Base-by-base conservation (phyloP, 352 stramenopile genomes). In the Aphanomyces cochlioides region DNA sequence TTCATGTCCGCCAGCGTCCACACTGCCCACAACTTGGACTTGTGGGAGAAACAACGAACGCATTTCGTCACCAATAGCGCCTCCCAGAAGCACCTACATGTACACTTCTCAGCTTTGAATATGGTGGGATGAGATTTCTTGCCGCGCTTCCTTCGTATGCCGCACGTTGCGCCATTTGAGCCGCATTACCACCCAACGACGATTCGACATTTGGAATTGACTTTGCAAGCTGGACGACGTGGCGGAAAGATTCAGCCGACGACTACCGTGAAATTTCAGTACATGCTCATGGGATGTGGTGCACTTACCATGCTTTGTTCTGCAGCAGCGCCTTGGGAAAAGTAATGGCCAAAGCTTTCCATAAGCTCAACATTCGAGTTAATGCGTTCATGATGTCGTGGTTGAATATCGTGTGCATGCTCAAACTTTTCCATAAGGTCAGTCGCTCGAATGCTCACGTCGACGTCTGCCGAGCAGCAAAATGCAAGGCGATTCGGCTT, bases 281-380 rank as follows among this genome's bases (percentile, higher is more conserved):
- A 53, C 45, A 53, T 10, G 37, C 21, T 60, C 7, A 70, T 12
- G 54, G 15, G 28, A 70, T 37, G 19, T 15, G 13, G 13, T 36
- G 57, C 6, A 56, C 63, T 19, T 63, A 70, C 58, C 83, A 90
- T 94, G 71, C 83, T 92, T 75, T 94, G 86, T 63, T 94, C 86
- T 7, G 86, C 86, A 2, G 86, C 86, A 15, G 86, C 86, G 47
- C 86, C 86, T 17, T 82, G 84, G 7, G 82, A 80, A 74, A 94
- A 94, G 72, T 94, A 94, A 68, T 85, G 92, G 38, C 81, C 82
- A 69, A 94, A 94, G 70, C 83, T 92, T 69, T 94, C 83, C 59
- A 90, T 83, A 3, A 94, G 72, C 5, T 87, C 75, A 4, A 76
- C 68, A 2, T 90, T 59, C 21, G 81, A 88, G 53, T 72, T 76